Conservation (phyloP, 768 basidiomycete species). For the Daedaleopsis nitida region DNA sequence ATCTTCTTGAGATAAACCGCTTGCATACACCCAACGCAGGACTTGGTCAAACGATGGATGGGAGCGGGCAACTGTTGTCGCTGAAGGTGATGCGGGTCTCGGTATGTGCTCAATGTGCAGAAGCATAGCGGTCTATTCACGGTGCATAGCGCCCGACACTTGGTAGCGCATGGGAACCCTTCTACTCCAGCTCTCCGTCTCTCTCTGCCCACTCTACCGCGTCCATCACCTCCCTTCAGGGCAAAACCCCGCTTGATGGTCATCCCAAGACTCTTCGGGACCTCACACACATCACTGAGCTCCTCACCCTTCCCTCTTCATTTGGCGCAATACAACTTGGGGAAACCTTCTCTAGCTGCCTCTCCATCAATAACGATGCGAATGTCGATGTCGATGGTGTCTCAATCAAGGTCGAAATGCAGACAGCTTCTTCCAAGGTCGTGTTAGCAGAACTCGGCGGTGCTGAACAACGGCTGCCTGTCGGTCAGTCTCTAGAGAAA, state of each 20-base stretch:
- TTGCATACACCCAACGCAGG: too few species aligned
- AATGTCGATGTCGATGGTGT: slow-evolving; percentile 63
- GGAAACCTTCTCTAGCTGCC: slow-evolving; percentile 81
- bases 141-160: slow-evolving; percentile 55
- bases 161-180: slow-evolving; percentile 81
- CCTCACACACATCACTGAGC: slow-evolving; percentile 74
- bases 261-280: slow-evolving; percentile 86
- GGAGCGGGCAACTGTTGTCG: slow-evolving; percentile 66
- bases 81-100: slow-evolving; percentile 89
- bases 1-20: too few species aligned
- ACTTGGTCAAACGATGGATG: slow-evolving; percentile 39
- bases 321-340: slow-evolving; percentile 90
- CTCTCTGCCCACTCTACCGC: slow-evolving; percentile 82
- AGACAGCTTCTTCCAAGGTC: slow-evolving; percentile 71
- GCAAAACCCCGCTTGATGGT: slow-evolving; percentile 63
- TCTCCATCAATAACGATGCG: slow-evolving; percentile 83
- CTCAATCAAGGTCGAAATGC: slow-evolving; percentile 79
- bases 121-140: neutral
- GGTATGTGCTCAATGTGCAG: slow-evolving; percentile 50
- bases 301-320: slow-evolving; percentile 78
- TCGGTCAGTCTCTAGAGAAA: slow-evolving; percentile 64
- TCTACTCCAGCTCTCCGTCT: slow-evolving; percentile 80
- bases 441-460: slow-evolving; percentile 67
- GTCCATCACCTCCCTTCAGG: slow-evolving; percentile 77
- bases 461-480: slow-evolving; percentile 44